Conservation (phyloP, 1,139 yeast species). For the Diutina siamensis region DNA sequence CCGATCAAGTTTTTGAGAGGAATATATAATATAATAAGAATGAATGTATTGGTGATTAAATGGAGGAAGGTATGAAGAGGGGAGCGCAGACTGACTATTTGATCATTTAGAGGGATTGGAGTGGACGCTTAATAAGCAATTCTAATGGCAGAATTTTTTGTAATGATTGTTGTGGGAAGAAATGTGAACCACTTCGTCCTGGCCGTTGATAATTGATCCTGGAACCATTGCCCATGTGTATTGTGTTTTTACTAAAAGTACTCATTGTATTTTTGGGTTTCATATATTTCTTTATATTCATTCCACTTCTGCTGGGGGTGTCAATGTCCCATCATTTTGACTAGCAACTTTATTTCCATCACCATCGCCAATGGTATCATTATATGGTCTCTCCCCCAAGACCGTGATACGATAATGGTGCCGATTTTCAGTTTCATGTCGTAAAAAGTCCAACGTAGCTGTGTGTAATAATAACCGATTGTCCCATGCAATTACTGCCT, state of each 20-base stretch:
- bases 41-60: neutral
- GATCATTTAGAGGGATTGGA: too few species aligned
- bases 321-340: neutral
- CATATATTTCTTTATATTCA: too few species aligned
- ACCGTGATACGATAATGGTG: constrained; percentile 5
- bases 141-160: too few species aligned
- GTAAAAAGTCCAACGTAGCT: constrained; percentile 2
- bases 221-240: too few species aligned
- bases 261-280: too few species aligned
- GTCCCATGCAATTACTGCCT: constrained; percentile 4
- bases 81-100: too few species aligned
- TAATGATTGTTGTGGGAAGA: too few species aligned
- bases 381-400: constrained; percentile 4
- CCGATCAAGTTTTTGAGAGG: neutral
- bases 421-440: neutral
- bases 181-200: too few species aligned
- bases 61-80: too few species aligned
- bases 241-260: too few species aligned
- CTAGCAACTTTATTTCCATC: neutral
- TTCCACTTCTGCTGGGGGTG: neutral
- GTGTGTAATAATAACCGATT: constrained; percentile 4
- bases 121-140: too few species aligned
- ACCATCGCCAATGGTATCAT: constrained; percentile 1
- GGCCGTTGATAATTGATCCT: too few species aligned
- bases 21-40: neutral